Base-by-base conservation (phyloP, 2,329 filamentous ascomycete genomes). In the Claviceps sp. region DNA sequence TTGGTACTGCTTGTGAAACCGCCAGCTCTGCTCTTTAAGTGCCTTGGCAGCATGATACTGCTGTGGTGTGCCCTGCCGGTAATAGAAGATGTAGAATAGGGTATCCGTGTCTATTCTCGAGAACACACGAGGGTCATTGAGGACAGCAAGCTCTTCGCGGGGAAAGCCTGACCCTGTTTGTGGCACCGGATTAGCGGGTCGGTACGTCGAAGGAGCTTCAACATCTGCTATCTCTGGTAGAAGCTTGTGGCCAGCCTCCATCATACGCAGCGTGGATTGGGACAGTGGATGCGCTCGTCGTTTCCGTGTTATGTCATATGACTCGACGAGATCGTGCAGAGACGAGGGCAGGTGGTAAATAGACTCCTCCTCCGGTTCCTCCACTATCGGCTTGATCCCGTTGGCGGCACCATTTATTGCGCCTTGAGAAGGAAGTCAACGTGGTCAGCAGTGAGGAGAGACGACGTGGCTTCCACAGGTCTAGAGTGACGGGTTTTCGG, bases 1-100 rank as follows among this genome's bases (percentile, higher is more conserved):
- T 68, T 95, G 93, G 65, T 98, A 98, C 68, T 97, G 93, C 75
- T 98, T 98, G 72, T 98, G 93, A 67, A 98, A 98, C 52, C 93
- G 80, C 93, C 93, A 98, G 68, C 90, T 96, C 69, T 98, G 93
- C 58, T 91, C 87, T 71, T 98, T 98, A 50, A 98, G 73, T n/a
- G 93, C 88, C 69, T 95, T 95, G 14, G 93, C 93, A 1, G 93
- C 89, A 53, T 97, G 77, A 64, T 90, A 96, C 66, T 98, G 93
- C 66, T 97, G 90, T 60, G 95, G 90, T 1, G 89, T 90, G 26
- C 89, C 89, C 68, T 98, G 93, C 60, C 91, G 88, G 74, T 98
- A 98, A 75, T 98, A 98, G 71, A 98, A 98, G 45, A 95, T 86
- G 70, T 98, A 98, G 70, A 98, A 98, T 9, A 98, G 76, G 34